phyloP scores from a whole-genome alignment of 2,329 filamentous ascomycete species.

The Monosporascus sp. region DNA sequence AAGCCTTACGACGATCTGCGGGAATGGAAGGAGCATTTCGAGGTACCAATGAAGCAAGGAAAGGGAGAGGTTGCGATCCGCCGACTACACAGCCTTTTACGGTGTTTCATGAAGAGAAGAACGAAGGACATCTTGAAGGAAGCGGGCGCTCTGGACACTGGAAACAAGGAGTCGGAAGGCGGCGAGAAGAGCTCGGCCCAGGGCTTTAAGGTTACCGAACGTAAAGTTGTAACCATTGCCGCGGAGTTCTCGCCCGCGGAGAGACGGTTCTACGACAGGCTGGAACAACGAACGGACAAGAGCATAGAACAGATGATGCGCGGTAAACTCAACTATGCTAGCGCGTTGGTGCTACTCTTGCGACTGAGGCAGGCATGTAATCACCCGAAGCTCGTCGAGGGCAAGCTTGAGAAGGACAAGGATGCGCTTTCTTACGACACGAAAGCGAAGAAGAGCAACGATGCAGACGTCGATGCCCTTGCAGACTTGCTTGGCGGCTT shows the following conservation, averaged over 20 bases:
- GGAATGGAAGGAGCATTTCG: constrained; percentile 89
- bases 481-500: constrained; percentile 83
- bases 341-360: constrained; percentile 85
- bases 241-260: constrained; percentile 77
- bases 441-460: constrained; percentile 42
- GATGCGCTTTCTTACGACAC: constrained; percentile 70
- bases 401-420: constrained; percentile 79
- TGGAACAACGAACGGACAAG: constrained; percentile 79
- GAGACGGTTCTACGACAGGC: constrained; percentile 75
- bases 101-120: constrained; percentile 96
- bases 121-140: constrained; percentile 95
- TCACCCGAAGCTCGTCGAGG: constrained; percentile 81
- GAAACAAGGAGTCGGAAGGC: constrained; percentile 54
- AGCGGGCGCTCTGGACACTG: constrained; percentile 73
- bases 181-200: constrained; percentile 45
- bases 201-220: constrained; percentile 85
- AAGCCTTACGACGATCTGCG: constrained; percentile 82
- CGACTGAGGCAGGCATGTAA: constrained; percentile 91
- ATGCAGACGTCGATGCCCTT: constrained; percentile 71
- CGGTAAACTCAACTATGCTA: constrained; percentile 81
- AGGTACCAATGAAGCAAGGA: constrained; percentile 81
- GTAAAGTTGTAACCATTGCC: constrained; percentile 77
- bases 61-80: constrained; percentile 84
- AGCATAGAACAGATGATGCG: constrained; percentile 87
- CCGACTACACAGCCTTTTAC: constrained; percentile 76